Evolutionary conservation across 73 alveolate genomes (phyloP), one percentile per base, ranked within the genome.

Genomic region (Paraurostyla sp.): DNA sequence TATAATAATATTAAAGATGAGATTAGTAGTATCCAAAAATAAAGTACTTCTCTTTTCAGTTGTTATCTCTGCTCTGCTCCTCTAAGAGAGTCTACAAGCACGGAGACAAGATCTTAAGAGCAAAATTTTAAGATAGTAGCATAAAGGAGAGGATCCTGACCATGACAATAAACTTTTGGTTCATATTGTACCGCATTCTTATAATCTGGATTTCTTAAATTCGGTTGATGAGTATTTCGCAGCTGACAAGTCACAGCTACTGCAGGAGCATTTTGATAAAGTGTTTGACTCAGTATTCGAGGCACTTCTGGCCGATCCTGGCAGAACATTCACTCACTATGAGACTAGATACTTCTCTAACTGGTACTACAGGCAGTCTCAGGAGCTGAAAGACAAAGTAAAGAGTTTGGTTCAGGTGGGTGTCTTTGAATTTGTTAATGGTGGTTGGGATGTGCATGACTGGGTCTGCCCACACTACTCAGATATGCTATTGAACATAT

Each of bases 361-460:
- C 20, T 97, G 99, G 99, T 97, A 95, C 94, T 59, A 89, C 52
- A 89, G 73, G 76, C 97, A 97, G 80, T 52, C 91, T 29, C 94
- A 80, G 38, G 62, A 76, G 38, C 48, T 56, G 2, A 71, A 91
- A 40, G 50, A 38, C 0, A 7, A 84, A 20, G 97, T 97, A 46
- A 54, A 87, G 54, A 48, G 40, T 25, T 75, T 91, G 16, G 91
- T 91, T 32, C 43, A 76, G 30, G 92, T 91, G 69, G 98, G 98
- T 0, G 46, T 95, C 49, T 87, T 97, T 36, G 98, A 94, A 59
- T 87, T 97, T 29, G 91, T 96, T n/a, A 93, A 91, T 48, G 99
- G 98, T 6, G 99, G 99, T 4, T 96, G 98, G 98, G 92, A 95
- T 27, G 94, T 96, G 98, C 91, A 92, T 69, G 99, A 97, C 85